A percentile compares a stretch with the other conserved stretches of the same genome.
Conservation (phyloP, 805 yeast species). For the Metschnikowia henanensis region DNA sequence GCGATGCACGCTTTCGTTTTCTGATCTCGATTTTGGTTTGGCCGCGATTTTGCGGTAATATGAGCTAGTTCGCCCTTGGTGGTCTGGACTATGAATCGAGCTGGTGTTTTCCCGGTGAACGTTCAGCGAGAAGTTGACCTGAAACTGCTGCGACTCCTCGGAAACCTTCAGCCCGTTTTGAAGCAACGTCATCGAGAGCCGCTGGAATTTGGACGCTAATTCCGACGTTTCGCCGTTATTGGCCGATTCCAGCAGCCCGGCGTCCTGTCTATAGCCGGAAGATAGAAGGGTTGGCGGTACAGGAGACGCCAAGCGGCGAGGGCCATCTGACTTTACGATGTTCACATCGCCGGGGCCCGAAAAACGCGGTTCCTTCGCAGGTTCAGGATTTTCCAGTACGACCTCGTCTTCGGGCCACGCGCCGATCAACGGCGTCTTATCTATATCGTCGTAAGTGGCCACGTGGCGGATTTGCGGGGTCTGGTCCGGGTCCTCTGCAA, state of each 20-base stretch:
- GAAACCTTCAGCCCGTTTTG: slow-evolving; percentile 29
- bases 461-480: slow-evolving; percentile 30
- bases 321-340: no score
- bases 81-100: background rate
- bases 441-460: slow-evolving; percentile 20
- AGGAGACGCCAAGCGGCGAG: background rate
- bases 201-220: slow-evolving; percentile 34
- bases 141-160: slow-evolving; percentile 41
- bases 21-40: slow-evolving; percentile 8
- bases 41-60: slow-evolving; percentile 35
- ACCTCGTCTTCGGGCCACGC: slow-evolving; percentile 11
- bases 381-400: background rate
- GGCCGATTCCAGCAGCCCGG: slow-evolving; percentile 1
- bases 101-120: slow-evolving; percentile 28
- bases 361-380: background rate
- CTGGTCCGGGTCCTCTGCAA: no score
- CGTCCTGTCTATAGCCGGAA: slow-evolving; percentile 11
- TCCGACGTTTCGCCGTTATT: slow-evolving; percentile 22
- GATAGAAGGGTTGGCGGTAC: slow-evolving; percentile 1
- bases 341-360: background rate
- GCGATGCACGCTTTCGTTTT: background rate
- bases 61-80: slow-evolving; percentile 23
- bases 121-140: slow-evolving; percentile 40
- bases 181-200: slow-evolving; percentile 39
- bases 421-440: slow-evolving; percentile 29